Percentiles rank a stretch among this genome's conserved stretches.
Conservation (phyloP, 2,329 filamentous ascomycete species). For the Cordyceps fumosorosea region DNA sequence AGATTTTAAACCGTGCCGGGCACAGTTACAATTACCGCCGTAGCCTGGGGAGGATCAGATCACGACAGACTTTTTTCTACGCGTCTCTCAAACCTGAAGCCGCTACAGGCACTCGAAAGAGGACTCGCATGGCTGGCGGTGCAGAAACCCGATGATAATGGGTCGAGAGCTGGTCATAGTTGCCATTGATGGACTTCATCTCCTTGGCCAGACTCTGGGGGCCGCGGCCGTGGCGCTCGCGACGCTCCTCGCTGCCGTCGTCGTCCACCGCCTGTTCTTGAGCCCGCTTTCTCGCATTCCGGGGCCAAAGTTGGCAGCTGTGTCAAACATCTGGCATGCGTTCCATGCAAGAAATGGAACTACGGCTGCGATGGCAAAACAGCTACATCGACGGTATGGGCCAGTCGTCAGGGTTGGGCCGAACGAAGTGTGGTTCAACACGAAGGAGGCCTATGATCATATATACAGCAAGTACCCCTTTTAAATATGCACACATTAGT, state of each 20-base stretch:
- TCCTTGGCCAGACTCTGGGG: not conserved
- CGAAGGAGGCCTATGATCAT: conserved; percentile 37
- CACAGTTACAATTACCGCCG: too few species aligned
- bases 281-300: conserved; percentile 40
- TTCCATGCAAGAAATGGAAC: conserved; percentile 38
- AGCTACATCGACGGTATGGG: conserved; percentile 41
- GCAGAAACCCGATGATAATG: too few species aligned
- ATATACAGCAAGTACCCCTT: conserved; percentile 37
- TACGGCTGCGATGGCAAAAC: conserved; percentile 34
- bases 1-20: too few species aligned
- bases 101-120: too few species aligned
- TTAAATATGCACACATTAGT: not conserved
- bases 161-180: not conserved
- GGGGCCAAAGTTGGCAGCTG: conserved; percentile 39
- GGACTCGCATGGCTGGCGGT: too few species aligned
- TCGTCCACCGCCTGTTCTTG: conserved; percentile 33
- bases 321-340: conserved; percentile 44
- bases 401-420: conserved; percentile 47
- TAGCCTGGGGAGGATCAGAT: too few species aligned
- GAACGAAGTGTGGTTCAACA: conserved; percentile 47
- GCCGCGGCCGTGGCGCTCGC: not conserved
- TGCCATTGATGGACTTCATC: not conserved
- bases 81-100: too few species aligned
- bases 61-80: too few species aligned
- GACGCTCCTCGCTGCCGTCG: not conserved